Conservation (phyloP, 192 early-diverging fungal genomes). For the Chytriomyces sp. region DNA sequence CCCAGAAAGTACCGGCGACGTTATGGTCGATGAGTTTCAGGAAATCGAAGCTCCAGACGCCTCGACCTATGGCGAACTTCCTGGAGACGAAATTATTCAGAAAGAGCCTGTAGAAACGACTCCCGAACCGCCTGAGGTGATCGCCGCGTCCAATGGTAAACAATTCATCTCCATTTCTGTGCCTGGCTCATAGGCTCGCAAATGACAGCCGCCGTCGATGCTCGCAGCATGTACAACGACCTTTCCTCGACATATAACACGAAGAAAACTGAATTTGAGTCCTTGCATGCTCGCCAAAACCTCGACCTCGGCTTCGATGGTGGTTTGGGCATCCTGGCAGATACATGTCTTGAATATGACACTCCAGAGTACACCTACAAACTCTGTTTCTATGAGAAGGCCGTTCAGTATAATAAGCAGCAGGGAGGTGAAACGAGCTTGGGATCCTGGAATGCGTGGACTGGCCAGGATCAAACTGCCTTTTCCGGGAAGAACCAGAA, state of each 20-base stretch:
- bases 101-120: not conserved
- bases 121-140: conserved; percentile 11
- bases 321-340: conserved; percentile 57
- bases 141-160: conserved; percentile 2
- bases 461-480: conserved; percentile 21
- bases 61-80: no score
- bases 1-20: not conserved
- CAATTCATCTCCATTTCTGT: not conserved
- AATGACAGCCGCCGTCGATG: not conserved
- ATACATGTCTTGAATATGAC: conserved; percentile 71
- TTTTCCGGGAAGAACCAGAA: conserved; percentile 30
- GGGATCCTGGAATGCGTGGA: conserved; percentile 43
- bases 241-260: conserved; percentile 10
- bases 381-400: conserved; percentile 80
- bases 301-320: conserved; percentile 74
- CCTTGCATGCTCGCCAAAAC: conserved; percentile 50
- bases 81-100: no score
- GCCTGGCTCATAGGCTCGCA: not conserved
- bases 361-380: conserved; percentile 68
- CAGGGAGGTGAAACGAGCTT: conserved; percentile 54
- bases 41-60: not conserved
- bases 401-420: conserved; percentile 72
- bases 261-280: conserved; percentile 16
- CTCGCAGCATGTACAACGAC: conserved; percentile 12
- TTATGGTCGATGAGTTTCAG: not conserved